A percentile compares a stretch with the other conserved stretches of the same genome.
Evolutionary conservation across 2,329 filamentous ascomycete species (phyloP).

Genomic region (Stachybotrys echinatus): DNA sequence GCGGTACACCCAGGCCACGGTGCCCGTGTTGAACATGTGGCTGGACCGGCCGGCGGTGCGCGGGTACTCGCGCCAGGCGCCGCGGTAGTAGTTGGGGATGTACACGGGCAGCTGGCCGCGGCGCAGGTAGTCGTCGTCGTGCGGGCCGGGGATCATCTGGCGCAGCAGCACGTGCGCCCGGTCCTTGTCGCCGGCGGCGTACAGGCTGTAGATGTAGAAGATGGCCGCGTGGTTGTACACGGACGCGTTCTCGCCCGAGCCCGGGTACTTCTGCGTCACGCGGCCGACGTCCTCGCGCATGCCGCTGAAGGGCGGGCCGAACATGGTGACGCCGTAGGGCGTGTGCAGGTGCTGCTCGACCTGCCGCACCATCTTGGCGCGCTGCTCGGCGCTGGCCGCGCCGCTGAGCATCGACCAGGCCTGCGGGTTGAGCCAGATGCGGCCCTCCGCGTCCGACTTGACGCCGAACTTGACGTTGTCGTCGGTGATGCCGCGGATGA

Average conservation of each 20-base stretch:
- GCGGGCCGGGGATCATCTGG: slow-evolving; percentile 49
- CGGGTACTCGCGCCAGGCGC: slow-evolving; percentile 40
- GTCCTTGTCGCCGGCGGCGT: slow-evolving; percentile 41
- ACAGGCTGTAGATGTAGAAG: slow-evolving; percentile 50
- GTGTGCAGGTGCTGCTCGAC: slow-evolving; percentile 47
- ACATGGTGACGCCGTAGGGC: slow-evolving; percentile 51
- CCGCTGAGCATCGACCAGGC: slow-evolving; percentile 50
- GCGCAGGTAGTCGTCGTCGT: slow-evolving; percentile 42
- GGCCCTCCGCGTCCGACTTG: slow-evolving; percentile 43
- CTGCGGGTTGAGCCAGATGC: slow-evolving; percentile 55
- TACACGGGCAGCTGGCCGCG: slow-evolving; percentile 52
- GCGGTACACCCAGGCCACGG: slow-evolving; percentile 51
- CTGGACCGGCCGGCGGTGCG: slow-evolving; percentile 50
- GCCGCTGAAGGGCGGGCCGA: slow-evolving; percentile 44
- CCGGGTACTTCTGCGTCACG: slow-evolving; percentile 53
- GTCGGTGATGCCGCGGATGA: slow-evolving; percentile 52
- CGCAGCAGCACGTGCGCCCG: slow-evolving; percentile 45
- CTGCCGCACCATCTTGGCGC: slow-evolving; percentile 37
- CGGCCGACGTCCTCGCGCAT: slow-evolving; percentile 56
- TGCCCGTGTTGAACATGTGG: slow-evolving; percentile 55
- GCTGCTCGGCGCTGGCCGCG: slow-evolving; percentile 37
- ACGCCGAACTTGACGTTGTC: slow-evolving; percentile 47
- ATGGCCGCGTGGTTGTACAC: slow-evolving; percentile 54
- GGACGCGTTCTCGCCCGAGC: slow-evolving; percentile 52
- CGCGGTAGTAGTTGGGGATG: slow-evolving; percentile 55